Base-by-base conservation (phyloP, 495 filamentous ascomycete genomes). In the Trichoderma gamsii region DNA sequence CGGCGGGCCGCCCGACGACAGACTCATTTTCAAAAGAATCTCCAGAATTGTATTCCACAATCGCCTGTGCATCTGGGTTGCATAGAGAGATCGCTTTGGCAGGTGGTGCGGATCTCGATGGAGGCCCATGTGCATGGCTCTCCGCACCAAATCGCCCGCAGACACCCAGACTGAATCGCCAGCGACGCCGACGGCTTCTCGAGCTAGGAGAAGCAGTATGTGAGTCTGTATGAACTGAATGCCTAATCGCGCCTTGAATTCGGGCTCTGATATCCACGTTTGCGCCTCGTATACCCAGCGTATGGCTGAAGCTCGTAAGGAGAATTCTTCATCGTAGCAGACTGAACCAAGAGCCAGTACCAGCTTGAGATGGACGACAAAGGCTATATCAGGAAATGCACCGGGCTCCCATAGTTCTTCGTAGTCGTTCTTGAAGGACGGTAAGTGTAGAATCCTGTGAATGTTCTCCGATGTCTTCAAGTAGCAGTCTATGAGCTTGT, bases 11-110 rank as follows among this genome's bases (percentile, higher is more conserved):
- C 87, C 88, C 1, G 85, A 79, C 63, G 86, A 84, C 27, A 89
- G 67, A 56, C 86, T 82, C 9, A 87, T 80, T 67, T 87, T 84
- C n/a, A 89, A 72, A 32, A 83, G 78, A 5, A 89, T 77, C 73
- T 89, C 88, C 27, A 90, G 68, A 15, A 89, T 85, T 0, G 86
- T 87, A 23, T 81, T 84, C 88, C 88, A 91, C 16, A 92, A 78
- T 21, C 89, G 80, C 59, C 88, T 76, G 23, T 88, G 82, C 80
- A 90, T 85, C 75, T 92, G 88, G 63, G 85, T 81, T 15, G 80
- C 79, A 32, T 88, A 84, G 0, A 69, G 67, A 1, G 81, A 74
- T 69, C 78, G 78, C 23, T 72, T 75, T 3, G 79, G 75, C 3
- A 84, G 71, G 32, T 71, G 69, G 43, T 77, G 74, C 0, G 87